These are phyloP conservation scores for Pilatotrama ljubarskyi DNA, from an alignment of 768 basidiomycete species.

Conservation along the genomic window DNA sequence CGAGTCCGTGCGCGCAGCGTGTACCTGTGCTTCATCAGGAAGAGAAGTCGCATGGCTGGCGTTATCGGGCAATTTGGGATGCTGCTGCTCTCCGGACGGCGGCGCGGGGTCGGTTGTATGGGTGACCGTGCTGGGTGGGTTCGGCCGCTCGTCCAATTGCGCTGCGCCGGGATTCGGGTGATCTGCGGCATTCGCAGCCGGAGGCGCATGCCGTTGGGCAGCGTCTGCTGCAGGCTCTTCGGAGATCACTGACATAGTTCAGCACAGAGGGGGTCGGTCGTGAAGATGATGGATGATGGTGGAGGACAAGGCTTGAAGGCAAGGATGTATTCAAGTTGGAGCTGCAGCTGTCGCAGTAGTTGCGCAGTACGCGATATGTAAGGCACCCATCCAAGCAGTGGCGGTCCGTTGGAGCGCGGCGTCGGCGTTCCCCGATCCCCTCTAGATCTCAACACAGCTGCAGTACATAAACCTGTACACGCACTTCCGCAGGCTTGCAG, in stretches of 20 bases:
- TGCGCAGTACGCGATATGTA: constrained; percentile 16
- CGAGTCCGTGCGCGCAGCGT: background rate
- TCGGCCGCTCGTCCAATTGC: background rate
- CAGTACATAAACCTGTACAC: too few species aligned
- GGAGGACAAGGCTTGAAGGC: background rate
- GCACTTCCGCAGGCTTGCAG: too few species aligned
- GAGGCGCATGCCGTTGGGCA: background rate
- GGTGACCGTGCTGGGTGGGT: background rate
- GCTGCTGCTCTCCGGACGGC: background rate
- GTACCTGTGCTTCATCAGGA: constrained; percentile 6
- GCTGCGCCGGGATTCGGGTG: constrained; percentile 6
- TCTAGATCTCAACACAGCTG: too few species aligned
- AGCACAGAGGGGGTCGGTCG: background rate
- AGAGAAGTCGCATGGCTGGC: constrained; percentile 2
- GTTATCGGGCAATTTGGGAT: background rate
- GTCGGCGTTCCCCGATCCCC: constrained; percentile 3
- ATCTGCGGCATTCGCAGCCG: constrained; percentile 4
- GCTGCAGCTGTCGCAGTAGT: background rate
- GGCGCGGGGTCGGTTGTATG: background rate
- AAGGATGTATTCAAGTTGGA: constrained; percentile 6
- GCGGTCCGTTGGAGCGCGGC: constrained; percentile 9
- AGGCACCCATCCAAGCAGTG: constrained; percentile 1
- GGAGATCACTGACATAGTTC: constrained; percentile 11
- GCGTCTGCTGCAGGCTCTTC: constrained; percentile 1
- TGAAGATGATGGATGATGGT: constrained; percentile 7